These are phyloP conservation scores for Mycoemilia scoparia DNA, from an alignment of 192 early-diverging fungal genomes.

Conservation along the genomic window DNA sequence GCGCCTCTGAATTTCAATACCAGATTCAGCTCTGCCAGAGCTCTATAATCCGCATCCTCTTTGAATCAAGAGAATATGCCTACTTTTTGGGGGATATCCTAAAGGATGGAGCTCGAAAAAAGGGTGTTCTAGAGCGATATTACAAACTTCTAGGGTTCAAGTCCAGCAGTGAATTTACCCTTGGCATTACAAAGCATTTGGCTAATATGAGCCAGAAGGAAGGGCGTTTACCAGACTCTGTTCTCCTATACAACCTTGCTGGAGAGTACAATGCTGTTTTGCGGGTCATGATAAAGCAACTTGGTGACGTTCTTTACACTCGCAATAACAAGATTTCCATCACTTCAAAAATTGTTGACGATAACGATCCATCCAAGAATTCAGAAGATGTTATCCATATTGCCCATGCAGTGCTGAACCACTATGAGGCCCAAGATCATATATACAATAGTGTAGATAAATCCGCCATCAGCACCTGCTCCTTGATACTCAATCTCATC, in stretches of 20 bases:
- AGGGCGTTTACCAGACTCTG: slow-evolving; percentile 51
- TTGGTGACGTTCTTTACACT: slow-evolving; percentile 37
- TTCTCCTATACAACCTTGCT: slow-evolving; percentile 58
- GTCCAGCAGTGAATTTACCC: slow-evolving; percentile 38
- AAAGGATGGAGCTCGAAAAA: slow-evolving; percentile 19
- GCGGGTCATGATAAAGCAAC: slow-evolving; percentile 41
- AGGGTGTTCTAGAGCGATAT: slow-evolving; percentile 50
- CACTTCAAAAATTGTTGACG: too few relatives aligned
- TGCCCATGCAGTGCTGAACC: slow-evolving; percentile 23
- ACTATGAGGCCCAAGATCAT: slow-evolving; percentile 28
- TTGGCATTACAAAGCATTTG: slow-evolving; percentile 40
- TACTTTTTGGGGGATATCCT: slow-evolving; percentile 35
- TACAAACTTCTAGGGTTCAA: slow-evolving; percentile 39
- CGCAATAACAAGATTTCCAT: slow-evolving; percentile 10
- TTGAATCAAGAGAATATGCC: slow-evolving; percentile 39
- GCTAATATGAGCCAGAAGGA: slow-evolving; percentile 52
- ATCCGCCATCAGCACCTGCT: slow-evolving; percentile 33
- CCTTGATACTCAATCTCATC: slow-evolving; percentile 33
- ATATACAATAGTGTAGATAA: slow-evolving; percentile 21
- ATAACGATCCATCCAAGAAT: not conserved
- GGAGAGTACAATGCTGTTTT: slow-evolving; percentile 59
- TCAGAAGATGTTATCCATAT: slow-evolving; percentile 24
- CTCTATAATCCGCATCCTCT: slow-evolving; percentile 27
- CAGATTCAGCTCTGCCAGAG: slow-evolving; percentile 10
- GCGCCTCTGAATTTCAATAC: not conserved